Conservation (phyloP, 768 basidiomycete species). For the Amanita molliuscula region DNA sequence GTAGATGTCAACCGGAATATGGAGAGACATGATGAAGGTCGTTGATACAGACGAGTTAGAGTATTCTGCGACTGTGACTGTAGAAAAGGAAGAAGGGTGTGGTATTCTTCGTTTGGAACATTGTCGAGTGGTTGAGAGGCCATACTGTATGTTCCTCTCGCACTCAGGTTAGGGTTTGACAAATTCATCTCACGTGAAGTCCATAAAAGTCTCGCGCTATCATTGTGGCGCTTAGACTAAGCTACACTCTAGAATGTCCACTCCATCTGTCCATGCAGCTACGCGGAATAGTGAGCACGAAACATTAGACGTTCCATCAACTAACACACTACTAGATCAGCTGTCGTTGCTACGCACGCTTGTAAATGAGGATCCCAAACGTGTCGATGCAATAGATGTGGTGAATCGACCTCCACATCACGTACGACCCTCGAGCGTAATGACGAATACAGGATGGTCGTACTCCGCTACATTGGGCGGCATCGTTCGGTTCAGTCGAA, state of each 20-base stretch:
- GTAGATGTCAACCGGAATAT: conserved; percentile 62
- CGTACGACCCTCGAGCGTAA: conserved; percentile 2
- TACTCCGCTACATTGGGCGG: conserved; percentile 82
- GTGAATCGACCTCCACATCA: conserved; percentile 25
- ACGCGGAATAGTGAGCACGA: conserved; percentile 49
- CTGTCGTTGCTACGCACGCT: conserved; percentile 58
- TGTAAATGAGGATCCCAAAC: conserved; percentile 47
- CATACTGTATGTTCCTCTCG: conserved; percentile 11
- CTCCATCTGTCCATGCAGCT: conserved; percentile 48
- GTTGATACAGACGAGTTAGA: conserved; percentile 69
- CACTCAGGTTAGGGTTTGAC: background rate
- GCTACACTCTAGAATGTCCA: conserved; percentile 22
- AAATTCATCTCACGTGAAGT: conserved; percentile 10
- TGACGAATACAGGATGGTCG: conserved; percentile 49
- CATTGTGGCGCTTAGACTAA: background rate
- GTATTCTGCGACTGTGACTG: conserved; percentile 72
- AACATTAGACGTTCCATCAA: conserved; percentile 2
- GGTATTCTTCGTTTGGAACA: conserved; percentile 36
- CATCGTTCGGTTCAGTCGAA: conserved; percentile 61
- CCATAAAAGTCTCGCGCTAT: background rate
- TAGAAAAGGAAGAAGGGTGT: conserved; percentile 61
- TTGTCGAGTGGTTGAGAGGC: conserved; percentile 18
- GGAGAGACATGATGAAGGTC: conserved; percentile 82
- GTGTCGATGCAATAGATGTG: conserved; percentile 51
- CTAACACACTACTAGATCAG: conserved; percentile 39